Conservation (phyloP, 2,329 filamentous ascomycete genomes). For the Aspergillus flavus region DNA sequence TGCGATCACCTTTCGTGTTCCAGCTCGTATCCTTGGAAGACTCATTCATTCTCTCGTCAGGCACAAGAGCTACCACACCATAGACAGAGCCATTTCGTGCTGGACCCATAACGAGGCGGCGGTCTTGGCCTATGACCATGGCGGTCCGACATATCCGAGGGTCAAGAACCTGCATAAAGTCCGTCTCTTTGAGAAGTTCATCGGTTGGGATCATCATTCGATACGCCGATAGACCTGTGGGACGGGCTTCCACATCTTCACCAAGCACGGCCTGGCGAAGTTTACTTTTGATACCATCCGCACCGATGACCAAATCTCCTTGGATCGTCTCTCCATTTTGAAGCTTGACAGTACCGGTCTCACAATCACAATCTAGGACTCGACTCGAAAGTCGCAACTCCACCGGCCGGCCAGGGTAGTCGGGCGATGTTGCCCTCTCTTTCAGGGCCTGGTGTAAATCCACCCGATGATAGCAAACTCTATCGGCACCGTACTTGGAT, state of each 20-base stretch:
- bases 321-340: slow-evolving; percentile 16
- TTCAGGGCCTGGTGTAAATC: slow-evolving; percentile 28
- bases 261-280: slow-evolving; percentile 4
- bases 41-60: slow-evolving; percentile 33
- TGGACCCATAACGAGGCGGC: slow-evolving; percentile 51
- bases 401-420: slow-evolving; percentile 1
- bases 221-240: slow-evolving; percentile 14
- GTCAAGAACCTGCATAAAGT: slow-evolving; percentile 34
- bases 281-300: slow-evolving; percentile 30
- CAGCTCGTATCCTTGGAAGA: slow-evolving; percentile 7
- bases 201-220: slow-evolving; percentile 11
- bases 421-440: slow-evolving; percentile 6
- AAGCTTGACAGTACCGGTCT: slow-evolving; percentile 7
- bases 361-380: slow-evolving; percentile 9
- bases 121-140: slow-evolving; percentile 50
- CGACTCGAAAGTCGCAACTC: neutral
- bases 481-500: slow-evolving; percentile 23
- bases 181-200: slow-evolving; percentile 12
- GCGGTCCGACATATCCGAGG: slow-evolving; percentile 45
- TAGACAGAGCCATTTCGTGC: slow-evolving; percentile 45
- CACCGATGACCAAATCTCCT: slow-evolving; percentile 32
- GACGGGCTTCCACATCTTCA: neutral
- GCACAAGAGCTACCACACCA: slow-evolving; percentile 49
- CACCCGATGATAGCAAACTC: slow-evolving; percentile 27
- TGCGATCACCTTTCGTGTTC: slow-evolving; percentile 7